Evolutionary conservation across 768 basidiomycete genomes (phyloP), one percentile per base, ranked within the genome.

Genomic region (Lactarius sp.): DNA sequence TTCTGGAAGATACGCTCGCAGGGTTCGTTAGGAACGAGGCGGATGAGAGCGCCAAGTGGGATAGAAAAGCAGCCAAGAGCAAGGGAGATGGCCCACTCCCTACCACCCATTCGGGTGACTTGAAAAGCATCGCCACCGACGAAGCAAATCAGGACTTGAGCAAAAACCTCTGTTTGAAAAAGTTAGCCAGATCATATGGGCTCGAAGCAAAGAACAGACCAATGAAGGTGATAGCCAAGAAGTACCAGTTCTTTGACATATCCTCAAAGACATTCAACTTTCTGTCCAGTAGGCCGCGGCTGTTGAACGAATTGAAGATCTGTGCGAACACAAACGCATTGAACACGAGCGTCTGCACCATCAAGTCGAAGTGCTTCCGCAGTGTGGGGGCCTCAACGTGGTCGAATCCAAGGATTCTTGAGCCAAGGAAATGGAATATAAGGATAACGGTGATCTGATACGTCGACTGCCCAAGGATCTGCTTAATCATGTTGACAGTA

Each of bases 261-360:
- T 93, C 92, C 66, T 88, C 86, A 69, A 98, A 93, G 63, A 98
- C 84, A 75, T 99, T 98, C 63, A 94, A 79, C 54, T 85, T 83
- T 63, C 82, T 84, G 70, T 98, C 95, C 52, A 98, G n/a, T n/a
- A n/a, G 78, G 42, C 93, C 81, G 58, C 97, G 81, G 69, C 90
- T 92, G 72, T 98, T 99, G 74, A 98, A 73, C 49, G 92, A 94
- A 76, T 95, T 97, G 82, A 90, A 94, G 69, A 99, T 94, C 74
- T 98, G 97, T 34, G 92, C 91, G 73, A 98, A 98, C 54, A 98
- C 96, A 70, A 98, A 99, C n/a, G 87, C 83, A 70, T 98, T 99
- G 84, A 99, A 99, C 37, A 98, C 92, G 18, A 98, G 78, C 0
- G 96, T 94, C 70, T 87, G 85, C 27, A 95, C 79, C 42, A 85